phyloP scores from a whole-genome alignment of 2,329 filamentous ascomycete genomes.

The Pochonia chlamydosporia region DNA sequence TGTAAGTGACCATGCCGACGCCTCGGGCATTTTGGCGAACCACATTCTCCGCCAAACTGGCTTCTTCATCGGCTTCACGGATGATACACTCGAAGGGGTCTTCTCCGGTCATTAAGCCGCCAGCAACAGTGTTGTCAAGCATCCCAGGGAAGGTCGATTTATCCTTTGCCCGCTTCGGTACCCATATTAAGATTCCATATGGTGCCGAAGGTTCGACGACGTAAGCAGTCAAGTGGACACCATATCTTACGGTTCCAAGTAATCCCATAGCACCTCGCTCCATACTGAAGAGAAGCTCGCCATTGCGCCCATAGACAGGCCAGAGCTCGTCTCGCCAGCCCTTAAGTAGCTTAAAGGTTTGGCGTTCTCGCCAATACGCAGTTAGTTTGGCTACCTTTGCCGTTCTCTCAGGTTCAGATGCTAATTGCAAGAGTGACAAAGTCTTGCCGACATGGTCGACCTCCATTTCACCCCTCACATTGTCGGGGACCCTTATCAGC shows the following conservation, averaged over 20 bases:
- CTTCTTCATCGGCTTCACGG: slow-evolving; percentile 85
- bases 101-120: slow-evolving; percentile 73
- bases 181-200: slow-evolving; percentile 72
- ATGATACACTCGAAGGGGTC: slow-evolving; percentile 75
- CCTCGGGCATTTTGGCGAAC: slow-evolving; percentile 55
- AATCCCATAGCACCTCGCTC: slow-evolving; percentile 71
- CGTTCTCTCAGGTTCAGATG: slow-evolving; percentile 57
- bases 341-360: slow-evolving; percentile 65
- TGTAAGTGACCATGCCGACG: slow-evolving; percentile 74
- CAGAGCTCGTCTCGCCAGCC: slow-evolving; percentile 81
- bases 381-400: slow-evolving; percentile 50
- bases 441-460: slow-evolving; percentile 56
- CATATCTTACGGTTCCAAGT: slow-evolving; percentile 72
- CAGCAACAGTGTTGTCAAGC: slow-evolving; percentile 90
- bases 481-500: slow-evolving; percentile 40
- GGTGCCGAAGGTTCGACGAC: slow-evolving; percentile 35
- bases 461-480: slow-evolving; percentile 51
- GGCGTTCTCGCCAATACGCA: slow-evolving; percentile 61
- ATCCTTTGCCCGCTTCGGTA: slow-evolving; percentile 65
- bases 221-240: slow-evolving; percentile 76
- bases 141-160: slow-evolving; percentile 91
- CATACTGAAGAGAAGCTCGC: slow-evolving; percentile 63
- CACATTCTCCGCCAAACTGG: slow-evolving; percentile 65
- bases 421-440: slow-evolving; percentile 55
- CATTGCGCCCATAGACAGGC: slow-evolving; percentile 64